Base-by-base conservation (phyloP, 2,329 filamentous ascomycete genomes). In the Ophiostoma quercus region DNA sequence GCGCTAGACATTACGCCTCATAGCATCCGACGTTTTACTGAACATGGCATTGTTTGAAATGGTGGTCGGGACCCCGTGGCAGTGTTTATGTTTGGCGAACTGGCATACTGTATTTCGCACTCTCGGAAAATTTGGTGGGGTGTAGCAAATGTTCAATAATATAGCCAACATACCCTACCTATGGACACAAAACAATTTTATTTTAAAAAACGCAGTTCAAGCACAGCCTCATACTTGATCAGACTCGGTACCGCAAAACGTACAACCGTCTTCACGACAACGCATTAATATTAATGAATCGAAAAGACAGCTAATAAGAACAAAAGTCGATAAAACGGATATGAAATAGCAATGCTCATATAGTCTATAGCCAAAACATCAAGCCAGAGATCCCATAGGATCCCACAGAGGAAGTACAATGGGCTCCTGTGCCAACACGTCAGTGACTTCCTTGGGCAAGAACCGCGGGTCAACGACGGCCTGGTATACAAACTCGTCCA, bases 401-500 rank as follows among this genome's bases (percentile, higher is more conserved):
- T 94, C 91, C 91, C 91, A 94, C 32, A 92, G 80, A 1, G 90
- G 90, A 71, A 94, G 79, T 69, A 92, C 86, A 72, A 89, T 85
- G 0, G 92, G 87, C 76, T 91, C 83, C 80, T 90, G 85, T 73
- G 87, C 84, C 68, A 94, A 79, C 32, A 95, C 86, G 75, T 92
- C 89, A 71, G 83, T 83, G 12, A 95, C 83, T 74, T 90, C 87
- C 75, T 86, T 84, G 69, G 82, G 82, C 68, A 90, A 82, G 76
- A 90, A 89, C 16, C 83, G 84, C 0, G 90, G 88, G 76, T 96
- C 91, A 6, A 96, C 87, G 16, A 96, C 92, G 8, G 90, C 92
- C 82, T 96, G 92, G 77, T 94, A 96, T 62, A 90, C 88, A 80
- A 93, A 96, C 79, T 92, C 84, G 72, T 91, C 87, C 86, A 92